Base-by-base conservation (phyloP, 805 yeast genomes). In the Candida silvatica region DNA sequence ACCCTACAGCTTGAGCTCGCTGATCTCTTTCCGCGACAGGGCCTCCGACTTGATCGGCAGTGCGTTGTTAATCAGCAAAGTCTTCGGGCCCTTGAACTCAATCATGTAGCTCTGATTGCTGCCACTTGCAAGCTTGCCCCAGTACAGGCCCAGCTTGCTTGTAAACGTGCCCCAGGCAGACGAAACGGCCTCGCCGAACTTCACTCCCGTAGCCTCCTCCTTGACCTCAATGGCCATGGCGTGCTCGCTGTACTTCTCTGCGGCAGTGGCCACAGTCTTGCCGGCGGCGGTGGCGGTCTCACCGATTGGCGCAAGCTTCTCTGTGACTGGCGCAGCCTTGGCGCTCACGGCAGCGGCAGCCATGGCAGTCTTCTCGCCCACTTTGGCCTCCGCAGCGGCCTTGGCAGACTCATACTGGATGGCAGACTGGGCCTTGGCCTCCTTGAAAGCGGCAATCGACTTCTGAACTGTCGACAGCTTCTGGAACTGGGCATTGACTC, bases 41-140 rank as follows among this genome's bases (percentile, higher is more conserved):
- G 47, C 30, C 9, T 38, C 43, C 30, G 46, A 47, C 29, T 49
- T 44, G n/a, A 49, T 34, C 16, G 46, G 47, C 19, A 53, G 38
- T n/a, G 47, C 42, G 31, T 57, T 52, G 15, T 51, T 45, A 4
- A 58, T 26, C 31, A 58, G 37, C n/a, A 58, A 19, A 2, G 55
- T 56, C 27, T 47, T 49, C 9, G 62, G 62, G 7, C 62, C 62
- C 9, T 41, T 42, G 11, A 58, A 35, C 24, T 49, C 51, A 15
- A 58, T 34, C 41, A 55, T 43, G 31, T 45, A 38, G 17, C 48
- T 49, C 25, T 46, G 43, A 23, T 29, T 36, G 2, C 52, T 43
- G 5, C 58, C 53, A 11, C 39, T 38, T 5, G 38, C 23, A 8
- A 49, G 12, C 16, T 36, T 42, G n/a, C 35, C 29, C 6, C 41